Evolutionary conservation across 495 filamentous ascomycete genomes (phyloP), one percentile per base, ranked within the genome.

Genomic region (Apiosordaria backusii): DNA sequence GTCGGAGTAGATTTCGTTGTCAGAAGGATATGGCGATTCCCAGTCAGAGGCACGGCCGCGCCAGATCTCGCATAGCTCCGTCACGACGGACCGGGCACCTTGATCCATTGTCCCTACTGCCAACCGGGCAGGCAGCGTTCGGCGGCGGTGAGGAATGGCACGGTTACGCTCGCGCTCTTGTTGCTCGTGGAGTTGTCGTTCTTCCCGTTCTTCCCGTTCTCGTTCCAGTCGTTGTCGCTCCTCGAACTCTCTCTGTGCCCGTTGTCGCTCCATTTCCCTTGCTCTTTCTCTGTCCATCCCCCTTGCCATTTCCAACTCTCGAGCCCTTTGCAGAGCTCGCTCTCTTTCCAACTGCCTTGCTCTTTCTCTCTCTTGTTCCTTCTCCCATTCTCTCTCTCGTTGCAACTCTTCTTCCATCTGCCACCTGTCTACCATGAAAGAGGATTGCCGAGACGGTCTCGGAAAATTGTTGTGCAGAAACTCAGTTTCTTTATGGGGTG

Each of bases 21-120:
- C 57, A 2, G 73, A 75, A 16, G 67, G 45, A 59, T 72, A 75
- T 13, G 74, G 74, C 4, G 70, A 74, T 53, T 75, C 74, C 72
- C 72, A 75, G 57, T 75, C 74, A 40, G 68, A 70, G n/a, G 72
- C 64, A 24, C 58, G 65, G 25, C 70, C 74, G 23, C 64, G 67
- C 74, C 74, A 76, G 19, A 76, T 70, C 19, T 76, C 74, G 26
- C 72, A 74, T 5, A 72, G 58, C 9, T 71, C 66, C 4, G 70
- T 70, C 24, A 65, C 72, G 4, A 57, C 52, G 7, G 72, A 69
- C 21, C 59, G 63, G 53, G 23, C 7, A 16, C 64, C 67, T 4
- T 67, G 70, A 26, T 70, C 62, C 52, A 65, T 63, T 7, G 55
- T 62, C 10, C 35, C 35, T 45, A 45, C 35, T 13, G 26, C 50